Base-by-base conservation (phyloP, 768 basidiomycete genomes). In the Macrolepiota fuliginosa region DNA sequence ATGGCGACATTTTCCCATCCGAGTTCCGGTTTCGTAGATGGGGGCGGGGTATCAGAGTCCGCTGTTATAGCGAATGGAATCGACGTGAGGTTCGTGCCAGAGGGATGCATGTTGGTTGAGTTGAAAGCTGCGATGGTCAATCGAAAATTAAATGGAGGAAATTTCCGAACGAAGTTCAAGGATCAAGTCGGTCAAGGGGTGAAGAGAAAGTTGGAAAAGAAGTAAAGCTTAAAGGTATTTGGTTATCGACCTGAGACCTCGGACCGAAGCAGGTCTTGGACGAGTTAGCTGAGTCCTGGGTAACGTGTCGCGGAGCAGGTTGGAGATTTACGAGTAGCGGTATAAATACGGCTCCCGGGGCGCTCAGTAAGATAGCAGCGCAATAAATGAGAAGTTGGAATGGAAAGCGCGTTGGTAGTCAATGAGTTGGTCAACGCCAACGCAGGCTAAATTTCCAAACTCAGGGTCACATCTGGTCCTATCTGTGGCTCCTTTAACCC, bases 1-100 rank as follows among this genome's bases (percentile, higher is more conserved):
- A 94, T 79, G 29, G 77, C 83, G 57, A 96, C 90, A 68, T 94
- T 92, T n/a, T 72, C 62, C 89, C 89, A 94, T 37, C 75, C 77
- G 50, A 94, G 73, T 2, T 71, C 52, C 36, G 67, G 37, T 13
- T 64, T 12, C 40, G 51, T 9, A 22, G 59, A 32, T 6, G 27
- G 13, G 17, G 22, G 2, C 24, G 37, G 2, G 22, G 39, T 25
- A 10, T 22, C 36, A 15, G 32, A 35, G 57, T 58, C 57, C 4
- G 19, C 11, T 12, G 47, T 35, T 9, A 47, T 10, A 1, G 42
- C 42, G 42, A 45, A 19, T 1, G 10, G 42, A 6, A 19, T 45
- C 19, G 42, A 45, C n/a, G 42, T 45, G 42, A 22, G 42, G 42
- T 45, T 45, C n/a, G 2, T 17, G 17, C 10, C n/a, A 45, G 42